Percentiles rank a stretch among this genome's conserved stretches.
Conservation (phyloP, 2,329 filamentous ascomycete genomes). For the Leptographium galeiforme region DNA sequence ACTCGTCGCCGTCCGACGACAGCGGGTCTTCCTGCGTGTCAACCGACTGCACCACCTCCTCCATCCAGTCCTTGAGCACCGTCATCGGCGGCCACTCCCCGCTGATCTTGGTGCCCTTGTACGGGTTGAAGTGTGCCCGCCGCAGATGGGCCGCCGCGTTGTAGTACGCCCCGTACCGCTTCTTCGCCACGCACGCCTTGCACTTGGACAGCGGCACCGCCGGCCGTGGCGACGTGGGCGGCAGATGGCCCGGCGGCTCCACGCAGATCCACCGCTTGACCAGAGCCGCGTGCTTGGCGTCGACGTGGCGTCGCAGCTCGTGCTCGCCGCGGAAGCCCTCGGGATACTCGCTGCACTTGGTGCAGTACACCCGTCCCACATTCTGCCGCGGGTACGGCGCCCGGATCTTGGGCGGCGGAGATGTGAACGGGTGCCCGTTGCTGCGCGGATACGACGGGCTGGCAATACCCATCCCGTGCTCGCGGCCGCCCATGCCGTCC, state of each 20-base stretch:
- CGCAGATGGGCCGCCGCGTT: slow-evolving; percentile 86
- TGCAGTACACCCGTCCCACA: slow-evolving; percentile 50
- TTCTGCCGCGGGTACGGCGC: slow-evolving; percentile 39
- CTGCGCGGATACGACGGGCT: slow-evolving; percentile 27
- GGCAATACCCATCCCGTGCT: slow-evolving; percentile 24
- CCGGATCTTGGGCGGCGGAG: slow-evolving; percentile 28
- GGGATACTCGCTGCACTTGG: slow-evolving; percentile 57
- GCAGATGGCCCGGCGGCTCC: slow-evolving; percentile 26
- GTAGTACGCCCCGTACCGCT: slow-evolving; percentile 84
- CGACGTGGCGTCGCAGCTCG: slow-evolving; percentile 57
- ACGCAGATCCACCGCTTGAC: slow-evolving; percentile 47
- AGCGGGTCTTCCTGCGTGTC: slow-evolving; percentile 31
- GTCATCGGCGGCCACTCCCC: slow-evolving; percentile 43
- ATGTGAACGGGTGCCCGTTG: slow-evolving; percentile 25
- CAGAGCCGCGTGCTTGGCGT: slow-evolving; percentile 46
- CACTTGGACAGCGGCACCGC: slow-evolving; percentile 48
- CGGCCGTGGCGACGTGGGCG: slow-evolving; percentile 27
- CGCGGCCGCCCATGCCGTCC: slow-evolving; percentile 18
- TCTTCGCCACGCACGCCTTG: slow-evolving; percentile 66
- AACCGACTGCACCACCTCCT: slow-evolving; percentile 38
- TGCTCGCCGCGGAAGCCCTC: slow-evolving; percentile 78
- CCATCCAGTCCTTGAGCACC: slow-evolving; percentile 48
- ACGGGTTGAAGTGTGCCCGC: slow-evolving; percentile 70
- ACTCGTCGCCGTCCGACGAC: slow-evolving; percentile 39
- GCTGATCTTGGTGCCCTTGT: slow-evolving; percentile 41